These are phyloP conservation scores for Phytophthora citricola DNA, from an alignment of 352 stramenopile species.

Conservation along the genomic window DNA sequence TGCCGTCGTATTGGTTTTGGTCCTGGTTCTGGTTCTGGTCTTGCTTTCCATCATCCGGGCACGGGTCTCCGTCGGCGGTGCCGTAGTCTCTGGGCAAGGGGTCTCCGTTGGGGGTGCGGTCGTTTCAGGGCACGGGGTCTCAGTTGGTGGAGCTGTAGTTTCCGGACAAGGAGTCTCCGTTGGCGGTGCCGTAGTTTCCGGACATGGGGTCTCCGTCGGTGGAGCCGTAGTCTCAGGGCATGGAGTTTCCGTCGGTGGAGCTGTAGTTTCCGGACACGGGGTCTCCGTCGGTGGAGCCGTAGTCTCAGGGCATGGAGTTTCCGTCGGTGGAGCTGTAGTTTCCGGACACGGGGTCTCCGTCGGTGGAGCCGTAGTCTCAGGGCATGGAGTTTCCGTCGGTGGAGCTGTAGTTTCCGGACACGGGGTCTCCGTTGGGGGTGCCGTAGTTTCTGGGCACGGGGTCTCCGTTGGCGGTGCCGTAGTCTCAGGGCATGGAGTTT, in stretches of 20 bases:
- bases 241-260: neutral
- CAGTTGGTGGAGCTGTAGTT: neutral
- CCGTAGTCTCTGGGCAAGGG: too few relatives aligned
- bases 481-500: accelerated
- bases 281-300: neutral
- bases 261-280: neutral
- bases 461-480: neutral
- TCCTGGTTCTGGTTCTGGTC: neutral
- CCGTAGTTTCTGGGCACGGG: neutral
- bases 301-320: neutral
- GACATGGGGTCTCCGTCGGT: neutral
- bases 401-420: neutral
- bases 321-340: neutral
- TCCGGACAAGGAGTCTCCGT: too few relatives aligned
- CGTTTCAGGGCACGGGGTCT: neutral
- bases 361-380: neutral
- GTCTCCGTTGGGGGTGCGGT: too few relatives aligned
- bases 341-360: neutral
- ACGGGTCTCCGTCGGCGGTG: neutral
- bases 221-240: neutral
- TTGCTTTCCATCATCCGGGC: neutral
- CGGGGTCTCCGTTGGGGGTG: neutral
- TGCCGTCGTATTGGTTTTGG: neutral
- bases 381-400: neutral
- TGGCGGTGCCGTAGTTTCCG: neutral